Evolutionary conservation across 352 stramenopile species (phyloP).

Genomic region (Phytopythium cucurbitacearum): DNA sequence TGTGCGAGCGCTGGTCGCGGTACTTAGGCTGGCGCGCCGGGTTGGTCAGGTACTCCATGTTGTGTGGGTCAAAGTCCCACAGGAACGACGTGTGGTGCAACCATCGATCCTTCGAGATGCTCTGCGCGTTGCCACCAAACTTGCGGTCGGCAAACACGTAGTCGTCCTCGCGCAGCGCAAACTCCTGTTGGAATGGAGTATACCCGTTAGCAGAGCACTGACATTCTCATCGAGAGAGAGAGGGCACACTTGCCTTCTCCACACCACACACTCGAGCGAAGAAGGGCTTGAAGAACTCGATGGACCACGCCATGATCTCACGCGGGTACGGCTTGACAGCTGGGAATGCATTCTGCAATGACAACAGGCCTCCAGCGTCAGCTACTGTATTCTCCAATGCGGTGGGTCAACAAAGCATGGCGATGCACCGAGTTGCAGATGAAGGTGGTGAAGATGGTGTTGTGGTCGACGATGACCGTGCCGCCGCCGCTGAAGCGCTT

Average conservation of each 20-base stretch:
- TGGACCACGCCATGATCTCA: slow-evolving; percentile 93
- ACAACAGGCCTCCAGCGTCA: neutral
- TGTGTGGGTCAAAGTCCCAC: slow-evolving; percentile 91
- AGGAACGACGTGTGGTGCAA: slow-evolving; percentile 98
- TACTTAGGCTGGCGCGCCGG: slow-evolving; percentile 94
- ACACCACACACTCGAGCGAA: slow-evolving; percentile 51
- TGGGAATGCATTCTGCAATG: slow-evolving; percentile 52
- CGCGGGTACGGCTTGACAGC: slow-evolving; percentile 81
- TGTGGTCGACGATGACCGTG: slow-evolving; percentile 96
- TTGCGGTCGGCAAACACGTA: slow-evolving; percentile 95
- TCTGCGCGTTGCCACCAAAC: slow-evolving; percentile 96
- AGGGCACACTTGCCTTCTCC: slow-evolving; percentile 11
- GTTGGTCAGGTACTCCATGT: slow-evolving; percentile 95
- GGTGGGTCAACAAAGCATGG: neutral
- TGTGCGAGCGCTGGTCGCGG: slow-evolving; percentile 88
- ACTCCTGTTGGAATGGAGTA: slow-evolving; percentile 38
- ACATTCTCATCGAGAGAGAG: neutral
- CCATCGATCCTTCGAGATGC: slow-evolving; percentile 92
- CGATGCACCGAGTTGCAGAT: slow-evolving; percentile 76
- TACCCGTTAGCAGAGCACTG: neutral
- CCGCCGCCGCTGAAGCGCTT: slow-evolving; percentile 96
- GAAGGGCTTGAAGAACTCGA: slow-evolving; percentile 74
- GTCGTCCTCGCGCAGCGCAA: slow-evolving; percentile 93
- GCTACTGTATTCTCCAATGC: neutral
- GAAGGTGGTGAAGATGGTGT: slow-evolving; percentile 91